Evolutionary conservation across 805 yeast species (phyloP).

Genomic region (Candida yuanshanica): DNA sequence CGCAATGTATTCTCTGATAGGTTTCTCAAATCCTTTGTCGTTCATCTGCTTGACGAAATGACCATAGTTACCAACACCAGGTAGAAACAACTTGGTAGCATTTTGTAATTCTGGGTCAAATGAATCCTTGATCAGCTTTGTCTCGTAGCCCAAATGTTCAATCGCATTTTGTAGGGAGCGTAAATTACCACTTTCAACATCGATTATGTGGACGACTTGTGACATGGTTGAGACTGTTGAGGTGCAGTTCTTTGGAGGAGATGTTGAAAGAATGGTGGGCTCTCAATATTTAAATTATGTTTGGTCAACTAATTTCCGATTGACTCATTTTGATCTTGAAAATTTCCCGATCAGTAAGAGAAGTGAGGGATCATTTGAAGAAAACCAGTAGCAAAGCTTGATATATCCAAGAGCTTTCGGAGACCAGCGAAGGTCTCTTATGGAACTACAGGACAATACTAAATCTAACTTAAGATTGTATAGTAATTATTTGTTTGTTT

Average conservation of each 20-base stretch:
- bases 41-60: constrained; percentile 77
- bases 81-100: constrained; percentile 63
- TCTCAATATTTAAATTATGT: too few species aligned
- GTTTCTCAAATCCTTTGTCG: constrained; percentile 56
- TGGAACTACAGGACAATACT: too few species aligned
- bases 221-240: constrained; percentile 10
- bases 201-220: constrained; percentile 59
- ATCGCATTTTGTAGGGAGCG: constrained; percentile 88
- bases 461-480: too few species aligned
- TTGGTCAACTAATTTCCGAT: too few species aligned
- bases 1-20: constrained; percentile 58
- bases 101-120: constrained; percentile 44
- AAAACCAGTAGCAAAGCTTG: too few species aligned
- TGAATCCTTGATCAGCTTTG: constrained; percentile 53
- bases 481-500: too few species aligned
- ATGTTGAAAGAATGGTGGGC: too few species aligned
- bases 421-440: too few species aligned
- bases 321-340: neutral
- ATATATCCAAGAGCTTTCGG: too few species aligned
- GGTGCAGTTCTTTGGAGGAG: neutral
- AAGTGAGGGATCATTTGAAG: too few species aligned
- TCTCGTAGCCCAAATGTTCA: constrained; percentile 66
- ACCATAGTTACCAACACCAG: constrained; percentile 98
- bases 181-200: constrained; percentile 90
- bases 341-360: neutral